phyloP scores from a whole-genome alignment of 2,329 filamentous ascomycete species.

The Aureobasidium leucospermi region DNA sequence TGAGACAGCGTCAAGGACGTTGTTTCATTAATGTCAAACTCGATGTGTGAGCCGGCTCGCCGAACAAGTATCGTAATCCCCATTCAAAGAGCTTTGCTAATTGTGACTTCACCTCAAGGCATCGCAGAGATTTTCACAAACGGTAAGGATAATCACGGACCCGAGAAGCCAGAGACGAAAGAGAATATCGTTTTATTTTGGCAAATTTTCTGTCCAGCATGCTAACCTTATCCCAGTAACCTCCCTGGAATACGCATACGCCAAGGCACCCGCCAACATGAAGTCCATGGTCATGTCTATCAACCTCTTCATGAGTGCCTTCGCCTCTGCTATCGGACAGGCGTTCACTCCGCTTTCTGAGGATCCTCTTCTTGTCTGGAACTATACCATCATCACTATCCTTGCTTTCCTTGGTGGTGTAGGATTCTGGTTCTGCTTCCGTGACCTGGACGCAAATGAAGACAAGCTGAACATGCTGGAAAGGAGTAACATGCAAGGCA shows the following conservation, averaged over 20 bases:
- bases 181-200: no score
- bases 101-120: no score
- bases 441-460: slow-evolving; percentile 58
- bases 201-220: no score
- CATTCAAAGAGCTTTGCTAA: no score
- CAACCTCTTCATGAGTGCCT: slow-evolving; percentile 52
- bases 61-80: background rate
- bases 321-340: slow-evolving; percentile 54
- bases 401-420: slow-evolving; percentile 56
- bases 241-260: slow-evolving; percentile 39
- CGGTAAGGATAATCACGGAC: slow-evolving; percentile 7
- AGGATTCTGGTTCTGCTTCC: slow-evolving; percentile 63
- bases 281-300: slow-evolving; percentile 45
- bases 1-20: no score
- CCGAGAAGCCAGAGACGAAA: no score
- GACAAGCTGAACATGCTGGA: slow-evolving; percentile 59
- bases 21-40: no score
- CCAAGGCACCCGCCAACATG: slow-evolving; percentile 40
- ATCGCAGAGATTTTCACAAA: slow-evolving; percentile 37
- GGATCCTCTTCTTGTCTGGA: slow-evolving; percentile 60
- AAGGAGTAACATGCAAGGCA: background rate
- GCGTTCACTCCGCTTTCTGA: slow-evolving; percentile 52
- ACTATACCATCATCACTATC: slow-evolving; percentile 58
- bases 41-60: no score
- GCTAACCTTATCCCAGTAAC: slow-evolving; percentile 24